Evolutionary conservation across 257 asterid species (phyloP).

Genomic region (Nicotiana attenuata): DNA sequence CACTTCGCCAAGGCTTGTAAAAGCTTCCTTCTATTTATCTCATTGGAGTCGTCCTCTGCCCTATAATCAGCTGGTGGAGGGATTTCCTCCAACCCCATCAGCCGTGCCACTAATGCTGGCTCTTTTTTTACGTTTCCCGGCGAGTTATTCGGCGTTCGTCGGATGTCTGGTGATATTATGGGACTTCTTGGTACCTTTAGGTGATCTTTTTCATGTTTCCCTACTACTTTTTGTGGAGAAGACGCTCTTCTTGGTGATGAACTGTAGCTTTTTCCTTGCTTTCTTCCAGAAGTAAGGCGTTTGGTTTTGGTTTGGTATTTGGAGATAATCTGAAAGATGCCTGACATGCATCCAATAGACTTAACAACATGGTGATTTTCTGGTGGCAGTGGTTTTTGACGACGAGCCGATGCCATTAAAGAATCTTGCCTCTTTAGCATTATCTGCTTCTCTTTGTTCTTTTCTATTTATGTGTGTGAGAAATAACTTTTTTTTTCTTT

Average conservation of each 20-base stretch:
- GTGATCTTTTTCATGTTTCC: constrained; percentile 4
- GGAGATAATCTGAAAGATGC: constrained; percentile 64
- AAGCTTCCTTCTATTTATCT: constrained; percentile 51
- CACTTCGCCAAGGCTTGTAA: constrained; percentile 71
- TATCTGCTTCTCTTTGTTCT: not conserved
- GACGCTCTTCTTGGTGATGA: constrained; percentile 18
- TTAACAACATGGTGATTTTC: constrained; percentile 51
- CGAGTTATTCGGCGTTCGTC: constrained; percentile 19
- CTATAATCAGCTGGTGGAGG: not conserved
- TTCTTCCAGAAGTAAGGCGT: constrained; percentile 70
- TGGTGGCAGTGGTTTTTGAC: constrained; percentile 46
- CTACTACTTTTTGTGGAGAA: constrained; percentile 8
- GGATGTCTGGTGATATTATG: constrained; percentile 50
- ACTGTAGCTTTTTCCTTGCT: constrained; percentile 31
- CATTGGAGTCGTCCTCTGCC: constrained; percentile 23
- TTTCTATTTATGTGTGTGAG: not conserved
- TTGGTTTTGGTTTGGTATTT: constrained; percentile 50
- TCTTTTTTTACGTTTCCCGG: constrained; percentile 31
- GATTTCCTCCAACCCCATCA: constrained; percentile 67
- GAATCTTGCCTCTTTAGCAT: constrained; percentile 82
- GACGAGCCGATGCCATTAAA: constrained; percentile 63
- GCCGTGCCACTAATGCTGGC: constrained; percentile 52
- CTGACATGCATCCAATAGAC: constrained; percentile 80
- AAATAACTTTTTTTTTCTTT: not conserved
- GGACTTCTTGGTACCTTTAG: constrained; percentile 46